Base-by-base conservation (phyloP, 306 rosid species). In the Citrullus mucosospermus region DNA sequence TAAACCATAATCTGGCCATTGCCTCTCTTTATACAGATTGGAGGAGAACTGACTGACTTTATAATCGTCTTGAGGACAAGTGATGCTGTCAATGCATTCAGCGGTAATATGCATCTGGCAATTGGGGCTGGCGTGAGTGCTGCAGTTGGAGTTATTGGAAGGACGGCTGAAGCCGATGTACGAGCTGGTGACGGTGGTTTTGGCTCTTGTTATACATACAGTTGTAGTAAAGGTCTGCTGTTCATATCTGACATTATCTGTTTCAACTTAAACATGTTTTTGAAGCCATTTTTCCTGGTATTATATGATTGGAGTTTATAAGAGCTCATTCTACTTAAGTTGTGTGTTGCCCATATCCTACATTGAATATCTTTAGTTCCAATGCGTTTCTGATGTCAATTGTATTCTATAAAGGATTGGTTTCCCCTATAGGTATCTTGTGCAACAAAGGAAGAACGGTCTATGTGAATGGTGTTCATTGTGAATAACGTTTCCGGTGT, bases 101-200 rank as follows among this genome's bases (percentile, higher is more conserved):
- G 98, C 59, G 86, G 99, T 77, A 88, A 85, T 80, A 75, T 77
- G 79, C 99, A 95, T 85, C 58, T 95, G 43, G 92, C 99, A 5
- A 78, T 95, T 22, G 99, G 99, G 63, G 99, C 98, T 50, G 99
- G 98, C 70, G 39, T 91, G 84, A 95, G 99, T 83, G 99, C 99
- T 55, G 99, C 99, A 53, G 90, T 86, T 84, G 99, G 99, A 43
- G 38, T 77, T 56, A 82, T 91, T 78, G 99, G 99, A 78, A 91
- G 99, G 82, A 88, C 96, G 14, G 91, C 56, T 81, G 98, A 92
- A 85, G 99, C 99, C 75, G 99, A 91, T 86, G 41, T 95, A 80
- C 89, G 98, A 78, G 98, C 97, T n/a, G 99, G 99, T 61, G 96
- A 95, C 69, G 98, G 99, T 18, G 99, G 99, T 81, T 87, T 80